Conservation (phyloP, 2,329 filamentous ascomycete genomes). For the Alternaria dauci region DNA sequence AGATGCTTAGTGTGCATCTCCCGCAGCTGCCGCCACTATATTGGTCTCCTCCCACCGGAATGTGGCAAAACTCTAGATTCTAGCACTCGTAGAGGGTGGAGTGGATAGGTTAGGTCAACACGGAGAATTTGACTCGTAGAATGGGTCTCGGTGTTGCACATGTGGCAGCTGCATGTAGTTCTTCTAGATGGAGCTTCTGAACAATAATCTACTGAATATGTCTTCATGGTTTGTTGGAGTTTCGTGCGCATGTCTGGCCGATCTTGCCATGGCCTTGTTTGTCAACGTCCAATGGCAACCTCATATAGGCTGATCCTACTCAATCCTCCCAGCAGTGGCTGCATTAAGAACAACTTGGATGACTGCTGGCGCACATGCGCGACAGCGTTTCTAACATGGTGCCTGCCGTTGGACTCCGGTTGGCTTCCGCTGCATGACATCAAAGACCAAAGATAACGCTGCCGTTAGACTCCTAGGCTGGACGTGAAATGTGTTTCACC, state of each 20-base stretch:
- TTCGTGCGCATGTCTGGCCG: not conserved
- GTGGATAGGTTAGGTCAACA: not conserved
- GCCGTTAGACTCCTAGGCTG: not conserved
- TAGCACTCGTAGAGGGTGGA: constrained; percentile 5
- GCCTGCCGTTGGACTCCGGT: constrained; percentile 2
- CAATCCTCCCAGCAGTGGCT: not conserved
- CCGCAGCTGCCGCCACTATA: constrained; percentile 8
- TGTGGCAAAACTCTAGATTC: constrained; percentile 1
- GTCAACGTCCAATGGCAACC: not conserved
- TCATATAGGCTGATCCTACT: not conserved
- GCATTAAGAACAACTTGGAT: not conserved
- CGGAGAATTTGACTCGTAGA: not conserved
- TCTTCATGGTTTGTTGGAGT: not conserved
- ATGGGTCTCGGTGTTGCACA: not conserved
- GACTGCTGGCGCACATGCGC: not conserved
- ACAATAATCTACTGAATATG: not conserved
- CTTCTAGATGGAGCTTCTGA: not conserved
- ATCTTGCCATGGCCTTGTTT: not conserved
- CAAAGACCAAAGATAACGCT: constrained; percentile 2
- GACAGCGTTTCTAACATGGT: constrained; percentile 6
- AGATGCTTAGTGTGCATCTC: constrained; percentile 14
- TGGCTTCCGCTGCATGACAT: not conserved
- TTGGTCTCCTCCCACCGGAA: not conserved
- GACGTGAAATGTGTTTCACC: not conserved
- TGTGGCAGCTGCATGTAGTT: not conserved